phyloP scores from a whole-genome alignment of 176 grass and related monocot genomes.

The Aegilops longissima region DNA sequence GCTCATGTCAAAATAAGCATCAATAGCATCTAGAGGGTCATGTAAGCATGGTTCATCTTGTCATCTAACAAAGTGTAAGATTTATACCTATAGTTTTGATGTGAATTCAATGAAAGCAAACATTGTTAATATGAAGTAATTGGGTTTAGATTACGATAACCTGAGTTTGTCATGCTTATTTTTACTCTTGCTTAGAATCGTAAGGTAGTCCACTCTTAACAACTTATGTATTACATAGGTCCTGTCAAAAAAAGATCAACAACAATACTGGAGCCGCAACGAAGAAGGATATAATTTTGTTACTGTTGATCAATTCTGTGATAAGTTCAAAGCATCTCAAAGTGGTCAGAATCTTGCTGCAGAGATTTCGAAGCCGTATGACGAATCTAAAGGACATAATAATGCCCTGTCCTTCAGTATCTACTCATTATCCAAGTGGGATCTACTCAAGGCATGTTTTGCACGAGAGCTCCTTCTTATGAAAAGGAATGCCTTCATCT shows the following conservation, averaged over 20 bases:
- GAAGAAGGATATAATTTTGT: constrained; percentile 55
- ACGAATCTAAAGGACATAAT: constrained; percentile 46
- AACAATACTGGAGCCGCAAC: constrained; percentile 56
- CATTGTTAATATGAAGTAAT: not conserved
- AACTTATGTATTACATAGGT: constrained; percentile 47
- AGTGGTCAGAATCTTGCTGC: constrained; percentile 38
- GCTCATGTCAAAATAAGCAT: not conserved
- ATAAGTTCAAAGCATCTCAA: constrained; percentile 54
- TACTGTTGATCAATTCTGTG: constrained; percentile 51
- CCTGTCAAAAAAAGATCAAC: constrained; percentile 74
- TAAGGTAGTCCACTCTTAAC: not conserved
- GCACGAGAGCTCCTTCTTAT: constrained; percentile 78
- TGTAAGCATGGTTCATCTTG: not conserved
- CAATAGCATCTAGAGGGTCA: not conserved
- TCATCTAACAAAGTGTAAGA: not conserved
- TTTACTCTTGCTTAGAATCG: not conserved
- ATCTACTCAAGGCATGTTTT: constrained; percentile 69
- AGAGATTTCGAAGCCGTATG: constrained; percentile 48
- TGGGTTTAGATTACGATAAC: not conserved
- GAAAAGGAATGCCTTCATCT: constrained; percentile 66
- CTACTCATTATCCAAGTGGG: constrained; percentile 65
- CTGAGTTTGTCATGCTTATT: not conserved
- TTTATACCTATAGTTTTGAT: not conserved
- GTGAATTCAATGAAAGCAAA: not conserved
- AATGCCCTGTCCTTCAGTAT: constrained; percentile 56